A percentile compares a stretch with the other conserved stretches of the same genome.
phyloP scores from a whole-genome alignment of 176 grass and related monocot genomes.

The Rhynchospora pubera region DNA sequence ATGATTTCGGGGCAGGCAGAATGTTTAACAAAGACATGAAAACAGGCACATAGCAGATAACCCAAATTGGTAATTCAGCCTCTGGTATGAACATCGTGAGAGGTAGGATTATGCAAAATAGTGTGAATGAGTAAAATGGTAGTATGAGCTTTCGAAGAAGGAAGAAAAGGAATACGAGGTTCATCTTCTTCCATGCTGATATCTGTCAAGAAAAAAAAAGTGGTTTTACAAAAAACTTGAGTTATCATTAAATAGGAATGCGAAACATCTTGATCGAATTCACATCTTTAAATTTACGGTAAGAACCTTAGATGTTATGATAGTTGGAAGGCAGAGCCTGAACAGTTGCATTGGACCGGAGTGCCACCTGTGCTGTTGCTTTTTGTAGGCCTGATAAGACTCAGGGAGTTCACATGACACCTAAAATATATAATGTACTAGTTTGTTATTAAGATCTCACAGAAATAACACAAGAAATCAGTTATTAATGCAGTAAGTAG shows the following conservation, averaged over 20 bases:
- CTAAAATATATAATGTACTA: constrained; percentile 22
- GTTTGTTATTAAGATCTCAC: background rate
- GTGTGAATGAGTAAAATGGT: constrained; percentile 87
- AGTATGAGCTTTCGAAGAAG: constrained; percentile 78
- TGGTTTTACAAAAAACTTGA: background rate
- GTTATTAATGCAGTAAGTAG: background rate
- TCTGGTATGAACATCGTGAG: constrained; percentile 95
- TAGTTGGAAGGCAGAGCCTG: constrained; percentile 69
- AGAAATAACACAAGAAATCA: background rate
- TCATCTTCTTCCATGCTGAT: constrained; percentile 81
- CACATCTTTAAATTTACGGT: background rate
- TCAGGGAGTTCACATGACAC: constrained; percentile 80
- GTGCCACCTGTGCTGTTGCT: constrained; percentile 89
- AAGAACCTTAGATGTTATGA: constrained; percentile 75
- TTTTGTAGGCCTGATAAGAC: constrained; percentile 79
- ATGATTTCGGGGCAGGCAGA: constrained; percentile 72
- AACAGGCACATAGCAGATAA: constrained; percentile 76
- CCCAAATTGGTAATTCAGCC: constrained; percentile 73
- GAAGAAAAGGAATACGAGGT: constrained; percentile 88
- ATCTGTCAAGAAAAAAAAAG: constrained; percentile 39
- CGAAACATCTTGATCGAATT: background rate
- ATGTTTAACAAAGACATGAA: constrained; percentile 79
- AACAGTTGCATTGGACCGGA: constrained; percentile 94
- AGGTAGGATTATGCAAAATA: constrained; percentile 87
- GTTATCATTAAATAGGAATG: background rate